Conservation (phyloP, 441 rosid genomes). For the Codiaeum variegatum region DNA sequence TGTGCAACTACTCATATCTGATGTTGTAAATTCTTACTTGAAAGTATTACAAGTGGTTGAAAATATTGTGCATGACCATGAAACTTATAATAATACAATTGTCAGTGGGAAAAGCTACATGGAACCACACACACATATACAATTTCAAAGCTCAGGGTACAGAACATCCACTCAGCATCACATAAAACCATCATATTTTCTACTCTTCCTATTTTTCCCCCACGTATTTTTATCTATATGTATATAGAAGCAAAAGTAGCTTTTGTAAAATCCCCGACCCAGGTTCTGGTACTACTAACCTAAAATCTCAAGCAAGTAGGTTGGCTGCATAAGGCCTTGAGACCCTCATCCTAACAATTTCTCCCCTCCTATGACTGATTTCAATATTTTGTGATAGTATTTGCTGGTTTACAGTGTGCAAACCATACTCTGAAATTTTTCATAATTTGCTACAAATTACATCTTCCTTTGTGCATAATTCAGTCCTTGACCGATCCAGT, state of each 20-base stretch:
- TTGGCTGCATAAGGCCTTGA: neutral
- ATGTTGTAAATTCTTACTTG: neutral
- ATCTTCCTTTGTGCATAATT: neutral
- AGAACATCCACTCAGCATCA: conserved; percentile 4
- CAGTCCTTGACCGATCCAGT: neutral
- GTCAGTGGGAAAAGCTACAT: neutral
- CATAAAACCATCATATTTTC: neutral
- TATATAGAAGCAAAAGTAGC: neutral
- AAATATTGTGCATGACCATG: neutral
- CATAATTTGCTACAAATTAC: neutral
- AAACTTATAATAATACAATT: neutral
- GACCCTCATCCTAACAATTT: neutral
- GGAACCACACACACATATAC: neutral
- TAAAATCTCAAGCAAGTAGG: neutral
- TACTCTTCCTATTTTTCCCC: neutral
- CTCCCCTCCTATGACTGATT: neutral
- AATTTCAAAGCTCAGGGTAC: neutral
- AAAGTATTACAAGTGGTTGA: neutral
- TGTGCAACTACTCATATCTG: neutral
- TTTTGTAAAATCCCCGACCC: neutral
- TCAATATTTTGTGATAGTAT: neutral
- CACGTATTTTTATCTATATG: neutral
- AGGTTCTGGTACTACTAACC: neutral
- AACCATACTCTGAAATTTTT: neutral
- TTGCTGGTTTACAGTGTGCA: neutral